These are phyloP conservation scores for Cyphellophora attinorum DNA, from an alignment of 2,329 filamentous ascomycete genomes.

Conservation along the genomic window DNA sequence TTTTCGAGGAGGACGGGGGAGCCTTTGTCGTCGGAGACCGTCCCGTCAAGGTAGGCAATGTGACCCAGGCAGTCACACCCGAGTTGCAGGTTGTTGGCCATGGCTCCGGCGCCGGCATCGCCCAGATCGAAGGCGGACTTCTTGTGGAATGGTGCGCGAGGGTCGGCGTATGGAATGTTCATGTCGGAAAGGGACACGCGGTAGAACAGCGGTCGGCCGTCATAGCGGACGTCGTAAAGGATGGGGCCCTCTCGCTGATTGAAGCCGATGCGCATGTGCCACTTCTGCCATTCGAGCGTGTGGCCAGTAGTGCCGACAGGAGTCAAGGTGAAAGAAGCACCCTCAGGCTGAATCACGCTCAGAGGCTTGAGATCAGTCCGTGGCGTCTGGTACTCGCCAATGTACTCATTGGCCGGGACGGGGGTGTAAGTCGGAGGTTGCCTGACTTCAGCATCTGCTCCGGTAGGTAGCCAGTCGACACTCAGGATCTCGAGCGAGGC, in stretches of 20 bases:
- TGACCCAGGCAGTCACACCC: conserved; percentile 63
- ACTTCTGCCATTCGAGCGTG: conserved; percentile 57
- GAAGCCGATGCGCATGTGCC: conserved; percentile 52
- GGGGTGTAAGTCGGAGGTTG: conserved; percentile 11
- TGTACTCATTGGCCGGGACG: conserved; percentile 52
- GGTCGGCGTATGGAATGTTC: conserved; percentile 53
- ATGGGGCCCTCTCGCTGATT: conserved; percentile 58
- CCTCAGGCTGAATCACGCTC: conserved; percentile 56
- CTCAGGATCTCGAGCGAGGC: conserved; percentile 55
- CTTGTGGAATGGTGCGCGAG: conserved; percentile 57
- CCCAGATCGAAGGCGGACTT: conserved; percentile 64
- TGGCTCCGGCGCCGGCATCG: conserved; percentile 56
- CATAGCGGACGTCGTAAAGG: conserved; percentile 57
- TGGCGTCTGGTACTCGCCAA: conserved; percentile 52
- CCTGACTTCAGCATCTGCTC: conserved; percentile 47
- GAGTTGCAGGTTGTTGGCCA: conserved; percentile 59
- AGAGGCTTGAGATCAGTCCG: conserved; percentile 55
- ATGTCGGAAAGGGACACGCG: conserved; percentile 58
- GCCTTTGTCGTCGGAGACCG: conserved; percentile 51
- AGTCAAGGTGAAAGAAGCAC: conserved; percentile 49
- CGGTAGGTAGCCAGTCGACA: conserved; percentile 61
- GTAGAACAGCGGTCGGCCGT: conserved; percentile 56
- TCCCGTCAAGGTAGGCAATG: conserved; percentile 56
- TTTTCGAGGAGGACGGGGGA: conserved; percentile 53
- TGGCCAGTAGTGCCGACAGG: conserved; percentile 44